These are phyloP conservation scores for Chaetomium sp. DNA, from an alignment of 2,329 filamentous ascomycete species.

Conservation along the genomic window DNA sequence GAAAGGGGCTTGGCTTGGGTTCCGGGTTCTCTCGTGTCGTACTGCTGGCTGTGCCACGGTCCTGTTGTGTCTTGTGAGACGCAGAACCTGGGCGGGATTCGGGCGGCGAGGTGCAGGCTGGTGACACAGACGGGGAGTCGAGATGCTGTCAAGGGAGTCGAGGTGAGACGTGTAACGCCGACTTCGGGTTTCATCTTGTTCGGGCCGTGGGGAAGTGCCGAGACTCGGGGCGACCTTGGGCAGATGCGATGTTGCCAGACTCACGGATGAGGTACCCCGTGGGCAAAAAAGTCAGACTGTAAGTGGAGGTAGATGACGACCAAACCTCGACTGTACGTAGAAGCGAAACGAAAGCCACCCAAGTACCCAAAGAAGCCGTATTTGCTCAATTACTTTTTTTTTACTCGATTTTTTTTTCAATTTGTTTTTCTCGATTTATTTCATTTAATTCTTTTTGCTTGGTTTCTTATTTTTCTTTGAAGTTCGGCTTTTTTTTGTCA, in stretches of 20 bases:
- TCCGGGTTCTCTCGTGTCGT: background rate
- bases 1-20: background rate
- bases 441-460: too few relatives aligned
- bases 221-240: constrained; percentile 1
- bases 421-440: too few relatives aligned
- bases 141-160: background rate
- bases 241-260: background rate
- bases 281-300: too few relatives aligned
- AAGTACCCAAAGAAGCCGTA: too few relatives aligned
- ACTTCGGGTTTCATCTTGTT: background rate
- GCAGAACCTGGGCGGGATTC: background rate
- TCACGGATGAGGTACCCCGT: too few relatives aligned
- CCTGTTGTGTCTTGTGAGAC: background rate
- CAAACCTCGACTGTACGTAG: too few relatives aligned
- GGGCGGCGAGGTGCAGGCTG: constrained; percentile 1
- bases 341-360: too few relatives aligned
- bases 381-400: too few relatives aligned
- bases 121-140: constrained; percentile 3
- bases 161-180: background rate
- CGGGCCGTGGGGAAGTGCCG: constrained; percentile 3
- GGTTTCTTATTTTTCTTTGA: too few relatives aligned
- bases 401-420: too few relatives aligned
- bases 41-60: constrained; percentile 2
- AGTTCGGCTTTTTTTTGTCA: too few relatives aligned
- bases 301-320: too few relatives aligned